Percentiles rank a stretch among this genome's conserved stretches.
Evolutionary conservation across 768 basidiomycete species (phyloP).

Genomic region (Pleurotus ostreatus): DNA sequence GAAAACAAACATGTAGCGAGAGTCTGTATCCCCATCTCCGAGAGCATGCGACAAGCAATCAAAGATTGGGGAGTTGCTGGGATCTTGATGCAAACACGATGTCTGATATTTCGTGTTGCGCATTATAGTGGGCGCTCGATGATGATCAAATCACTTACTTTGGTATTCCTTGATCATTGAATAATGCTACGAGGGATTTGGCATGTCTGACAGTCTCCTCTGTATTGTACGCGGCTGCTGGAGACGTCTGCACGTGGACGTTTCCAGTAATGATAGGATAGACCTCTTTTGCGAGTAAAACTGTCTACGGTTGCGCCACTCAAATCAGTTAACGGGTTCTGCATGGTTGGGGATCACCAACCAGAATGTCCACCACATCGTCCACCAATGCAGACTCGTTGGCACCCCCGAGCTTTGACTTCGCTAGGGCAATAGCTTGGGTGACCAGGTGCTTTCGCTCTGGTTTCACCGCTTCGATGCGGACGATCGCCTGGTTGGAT

Average conservation of each 20-base stretch:
- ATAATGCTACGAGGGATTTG: slow-evolving; percentile 33
- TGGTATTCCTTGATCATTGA: slow-evolving; percentile 38
- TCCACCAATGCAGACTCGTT: slow-evolving; percentile 21
- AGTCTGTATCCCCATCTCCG: slow-evolving; percentile 43
- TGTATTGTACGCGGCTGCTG: slow-evolving; percentile 35
- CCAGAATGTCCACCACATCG: slow-evolving; percentile 35
- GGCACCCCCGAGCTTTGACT: slow-evolving; percentile 13
- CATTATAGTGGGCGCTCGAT: neutral
- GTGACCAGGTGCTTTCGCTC: slow-evolving; percentile 27
- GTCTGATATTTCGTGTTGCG: slow-evolving; percentile 18
- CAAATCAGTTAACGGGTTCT: neutral
- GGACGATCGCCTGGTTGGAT: slow-evolving; percentile 45
- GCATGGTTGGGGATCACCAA: slow-evolving; percentile 13
- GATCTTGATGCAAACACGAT: slow-evolving; percentile 56
- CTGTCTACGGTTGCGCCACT: slow-evolving; percentile 26
- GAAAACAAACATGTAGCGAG: slow-evolving; percentile 54
- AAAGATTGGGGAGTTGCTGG: slow-evolving; percentile 51
- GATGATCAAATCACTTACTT: slow-evolving; percentile 18
- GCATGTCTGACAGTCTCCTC: slow-evolving; percentile 40
- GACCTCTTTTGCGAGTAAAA: slow-evolving; percentile 39
- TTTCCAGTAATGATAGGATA: slow-evolving; percentile 38
- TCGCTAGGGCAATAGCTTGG: slow-evolving; percentile 26
- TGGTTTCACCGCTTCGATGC: slow-evolving; percentile 27
- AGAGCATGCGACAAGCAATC: slow-evolving; percentile 42
- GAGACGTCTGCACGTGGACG: slow-evolving; percentile 42